Conservation (phyloP, 2,329 filamentous ascomycete species). For the Pyricularia pennisetigena region DNA sequence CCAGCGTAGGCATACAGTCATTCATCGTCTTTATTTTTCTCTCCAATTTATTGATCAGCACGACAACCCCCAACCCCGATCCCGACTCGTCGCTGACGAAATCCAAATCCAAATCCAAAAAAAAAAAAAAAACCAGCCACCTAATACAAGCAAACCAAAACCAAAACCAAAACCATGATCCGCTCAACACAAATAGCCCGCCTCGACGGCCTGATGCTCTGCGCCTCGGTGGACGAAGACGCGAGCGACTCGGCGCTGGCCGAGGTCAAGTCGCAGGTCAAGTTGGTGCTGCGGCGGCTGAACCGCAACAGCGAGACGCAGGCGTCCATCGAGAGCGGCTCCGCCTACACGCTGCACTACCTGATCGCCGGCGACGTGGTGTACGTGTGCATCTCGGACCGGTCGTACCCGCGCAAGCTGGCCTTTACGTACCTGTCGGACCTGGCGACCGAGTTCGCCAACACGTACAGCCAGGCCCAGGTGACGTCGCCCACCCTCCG, state of each 20-base stretch:
- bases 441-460: constrained; percentile 81
- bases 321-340: constrained; percentile 79
- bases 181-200: constrained; percentile 89
- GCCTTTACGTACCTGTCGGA: constrained; percentile 97
- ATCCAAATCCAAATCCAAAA: too few species aligned
- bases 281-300: constrained; percentile 80
- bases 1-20: neutral
- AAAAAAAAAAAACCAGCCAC: neutral
- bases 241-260: constrained; percentile 66
- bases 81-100: neutral
- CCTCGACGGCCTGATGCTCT: constrained; percentile 90
- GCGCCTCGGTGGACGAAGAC: constrained; percentile 81
- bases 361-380: constrained; percentile 73
- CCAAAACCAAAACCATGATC: constrained; percentile 50
- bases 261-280: constrained; percentile 85
- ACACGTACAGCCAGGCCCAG: constrained; percentile 65
- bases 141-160: neutral
- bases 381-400: constrained; percentile 90
- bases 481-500: constrained; percentile 67
- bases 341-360: constrained; percentile 73
- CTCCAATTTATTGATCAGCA: neutral
- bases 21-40: neutral
- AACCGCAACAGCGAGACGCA: constrained; percentile 83
- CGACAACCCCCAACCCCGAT: neutral
- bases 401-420: constrained; percentile 91